These are phyloP conservation scores for Colletotrichum sp. DNA, from an alignment of 2,329 filamentous ascomycete species.

Conservation along the genomic window DNA sequence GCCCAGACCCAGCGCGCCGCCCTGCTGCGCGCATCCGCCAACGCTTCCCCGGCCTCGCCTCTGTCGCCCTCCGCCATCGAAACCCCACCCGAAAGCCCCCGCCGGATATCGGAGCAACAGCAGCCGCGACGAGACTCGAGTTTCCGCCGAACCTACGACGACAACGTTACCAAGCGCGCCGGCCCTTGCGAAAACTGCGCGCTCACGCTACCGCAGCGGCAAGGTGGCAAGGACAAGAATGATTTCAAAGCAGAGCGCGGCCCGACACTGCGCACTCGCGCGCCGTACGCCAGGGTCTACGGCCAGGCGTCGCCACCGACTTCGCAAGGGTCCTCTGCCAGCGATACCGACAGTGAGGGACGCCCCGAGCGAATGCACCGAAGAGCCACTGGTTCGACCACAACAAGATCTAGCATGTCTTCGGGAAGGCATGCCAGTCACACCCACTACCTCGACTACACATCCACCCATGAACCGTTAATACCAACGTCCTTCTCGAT, in stretches of 20 bases:
- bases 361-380: constrained; percentile 44
- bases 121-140: constrained; percentile 58
- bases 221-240: constrained; percentile 30
- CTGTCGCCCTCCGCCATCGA: constrained; percentile 50
- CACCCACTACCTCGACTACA: constrained; percentile 71
- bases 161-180: constrained; percentile 67
- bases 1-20: constrained; percentile 46
- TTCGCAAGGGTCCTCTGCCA: constrained; percentile 54
- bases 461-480: constrained; percentile 70
- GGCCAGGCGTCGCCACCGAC: constrained; percentile 56
- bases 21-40: constrained; percentile 43
- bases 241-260: constrained; percentile 44
- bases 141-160: constrained; percentile 68
- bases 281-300: constrained; percentile 65
- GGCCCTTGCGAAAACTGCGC: constrained; percentile 73
- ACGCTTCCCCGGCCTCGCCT: constrained; percentile 31
- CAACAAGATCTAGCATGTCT: constrained; percentile 59
- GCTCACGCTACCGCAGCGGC: constrained; percentile 64
- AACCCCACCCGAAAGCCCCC: constrained; percentile 64
- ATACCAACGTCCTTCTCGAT: constrained; percentile 69
- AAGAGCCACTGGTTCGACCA: constrained; percentile 49
- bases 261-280: constrained; percentile 65
- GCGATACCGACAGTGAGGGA: constrained; percentile 58
- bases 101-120: constrained; percentile 40
- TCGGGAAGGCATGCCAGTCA: constrained; percentile 64